A percentile compares a stretch with the other conserved stretches of the same genome.
Conservation (phyloP, 2,329 filamentous ascomycete genomes). For the Xylariaceae sp. region DNA sequence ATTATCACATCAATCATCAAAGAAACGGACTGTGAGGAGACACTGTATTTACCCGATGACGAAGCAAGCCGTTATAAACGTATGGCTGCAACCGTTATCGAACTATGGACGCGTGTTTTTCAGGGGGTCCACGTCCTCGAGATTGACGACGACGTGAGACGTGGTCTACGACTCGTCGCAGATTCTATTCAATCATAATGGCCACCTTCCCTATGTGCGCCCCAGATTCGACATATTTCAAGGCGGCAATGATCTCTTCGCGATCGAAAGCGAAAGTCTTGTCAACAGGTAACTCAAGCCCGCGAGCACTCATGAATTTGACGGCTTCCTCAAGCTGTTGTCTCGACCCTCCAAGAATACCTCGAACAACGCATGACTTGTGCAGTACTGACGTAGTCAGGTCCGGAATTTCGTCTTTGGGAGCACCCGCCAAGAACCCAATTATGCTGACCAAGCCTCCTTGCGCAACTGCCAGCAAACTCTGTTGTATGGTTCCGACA, state of each 20-base stretch:
- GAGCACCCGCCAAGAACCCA: conserved; percentile 44
- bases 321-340: conserved; percentile 45
- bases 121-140: conserved; percentile 40
- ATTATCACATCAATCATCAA: conserved; percentile 34
- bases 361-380: conserved; percentile 45
- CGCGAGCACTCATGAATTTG: conserved; percentile 38
- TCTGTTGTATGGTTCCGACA: conserved; percentile 51
- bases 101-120: conserved; percentile 42
- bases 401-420: conserved; percentile 41
- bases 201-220: conserved; percentile 48
- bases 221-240: conserved; percentile 29
- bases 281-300: conserved; percentile 42
- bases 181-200: conserved; percentile 36
- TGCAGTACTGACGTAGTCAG: conserved; percentile 38
- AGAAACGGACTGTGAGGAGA: conserved; percentile 34
- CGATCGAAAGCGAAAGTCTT: conserved; percentile 43
- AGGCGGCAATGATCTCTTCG: conserved; percentile 37
- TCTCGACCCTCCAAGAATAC: conserved; percentile 45
- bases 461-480: conserved; percentile 50
- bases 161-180: conserved; percentile 24
- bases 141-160: conserved; percentile 36
- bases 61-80: conserved; percentile 29
- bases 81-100: conserved; percentile 33
- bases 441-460: conserved; percentile 55
- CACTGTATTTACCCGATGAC: conserved; percentile 26